Percentiles rank a stretch among this genome's conserved stretches.
These are phyloP conservation scores for Aspergillus sp. DNA, from an alignment of 2,329 filamentous ascomycete species.

Conservation along the genomic window DNA sequence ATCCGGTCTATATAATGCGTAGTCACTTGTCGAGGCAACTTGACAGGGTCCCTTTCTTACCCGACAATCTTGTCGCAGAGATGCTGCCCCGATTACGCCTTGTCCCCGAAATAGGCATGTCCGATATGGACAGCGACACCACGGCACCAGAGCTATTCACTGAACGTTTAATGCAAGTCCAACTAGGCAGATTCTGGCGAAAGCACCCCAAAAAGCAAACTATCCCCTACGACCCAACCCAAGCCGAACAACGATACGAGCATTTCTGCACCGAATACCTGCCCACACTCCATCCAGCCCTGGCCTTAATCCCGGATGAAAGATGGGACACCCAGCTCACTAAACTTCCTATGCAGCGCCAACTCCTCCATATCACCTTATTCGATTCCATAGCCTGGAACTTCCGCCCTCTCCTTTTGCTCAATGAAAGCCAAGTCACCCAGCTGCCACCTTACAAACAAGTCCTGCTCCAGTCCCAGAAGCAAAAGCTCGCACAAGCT, in stretches of 20 bases:
- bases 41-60: slow-evolving; percentile 3
- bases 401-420: slow-evolving; percentile 3
- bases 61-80: not conserved
- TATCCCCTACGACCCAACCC: not conserved
- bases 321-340: slow-evolving; percentile 3
- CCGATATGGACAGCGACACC: not conserved
- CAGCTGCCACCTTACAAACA: slow-evolving; percentile 3
- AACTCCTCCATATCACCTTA: slow-evolving; percentile 9
- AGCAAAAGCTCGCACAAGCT: not conserved
- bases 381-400: slow-evolving; percentile 10
- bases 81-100: slow-evolving; percentile 1
- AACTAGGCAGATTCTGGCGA: slow-evolving; percentile 8
- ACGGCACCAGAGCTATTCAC: slow-evolving; percentile 7
- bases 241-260: slow-evolving; percentile 10
- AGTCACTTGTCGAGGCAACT: slow-evolving; percentile 7
- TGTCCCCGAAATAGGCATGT: not conserved
- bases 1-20: not conserved
- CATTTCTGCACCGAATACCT: slow-evolving; percentile 6
- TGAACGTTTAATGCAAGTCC: slow-evolving; percentile 8
- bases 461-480: not conserved
- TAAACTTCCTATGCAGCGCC: slow-evolving; percentile 2
- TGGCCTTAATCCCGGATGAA: not conserved
- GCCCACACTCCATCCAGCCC: not conserved
- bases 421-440: not conserved
- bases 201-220: not conserved